Conservation (phyloP, 345 rosid species). For the Lumnitzera littorea region DNA sequence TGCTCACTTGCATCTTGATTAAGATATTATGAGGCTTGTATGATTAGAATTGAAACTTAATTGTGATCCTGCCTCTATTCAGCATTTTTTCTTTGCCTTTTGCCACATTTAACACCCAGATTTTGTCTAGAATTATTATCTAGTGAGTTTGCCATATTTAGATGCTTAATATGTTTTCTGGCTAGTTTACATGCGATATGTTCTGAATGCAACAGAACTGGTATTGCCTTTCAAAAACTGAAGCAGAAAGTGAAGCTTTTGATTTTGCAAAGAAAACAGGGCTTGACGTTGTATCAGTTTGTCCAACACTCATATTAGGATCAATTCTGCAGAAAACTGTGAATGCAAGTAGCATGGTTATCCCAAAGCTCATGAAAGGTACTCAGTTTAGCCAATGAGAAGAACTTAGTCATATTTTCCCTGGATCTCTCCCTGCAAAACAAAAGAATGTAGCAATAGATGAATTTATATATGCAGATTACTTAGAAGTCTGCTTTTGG, state of each 20-base stretch:
- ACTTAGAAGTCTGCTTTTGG: too few relatives aligned
- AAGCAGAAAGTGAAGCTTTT: slow-evolving; percentile 66
- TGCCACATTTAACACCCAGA: too few relatives aligned
- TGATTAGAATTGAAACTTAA: background rate
- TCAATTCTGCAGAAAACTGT: slow-evolving; percentile 48
- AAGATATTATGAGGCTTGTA: background rate
- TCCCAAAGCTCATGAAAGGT: slow-evolving; percentile 61
- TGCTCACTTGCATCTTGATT: too few relatives aligned
- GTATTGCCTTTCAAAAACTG: slow-evolving; percentile 66
- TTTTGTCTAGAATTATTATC: too few relatives aligned
- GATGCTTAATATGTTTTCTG: too few relatives aligned
- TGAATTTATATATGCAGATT: too few relatives aligned
- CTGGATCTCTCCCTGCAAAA: background rate
- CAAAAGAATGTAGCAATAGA: too few relatives aligned
- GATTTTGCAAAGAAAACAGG: slow-evolving; percentile 46
- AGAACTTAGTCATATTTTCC: background rate
- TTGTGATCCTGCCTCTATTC: background rate
- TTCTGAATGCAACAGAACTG: slow-evolving; percentile 39
- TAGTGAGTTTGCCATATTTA: too few relatives aligned
- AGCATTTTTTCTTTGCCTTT: too few relatives aligned
- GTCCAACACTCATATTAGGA: slow-evolving; percentile 48
- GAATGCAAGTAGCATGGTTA: slow-evolving; percentile 45
- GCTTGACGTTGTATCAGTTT: slow-evolving; percentile 46
- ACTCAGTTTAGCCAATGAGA: background rate
- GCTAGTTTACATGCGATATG: background rate